Conservation (phyloP, 306 rosid species). For the Corylus americana region DNA sequence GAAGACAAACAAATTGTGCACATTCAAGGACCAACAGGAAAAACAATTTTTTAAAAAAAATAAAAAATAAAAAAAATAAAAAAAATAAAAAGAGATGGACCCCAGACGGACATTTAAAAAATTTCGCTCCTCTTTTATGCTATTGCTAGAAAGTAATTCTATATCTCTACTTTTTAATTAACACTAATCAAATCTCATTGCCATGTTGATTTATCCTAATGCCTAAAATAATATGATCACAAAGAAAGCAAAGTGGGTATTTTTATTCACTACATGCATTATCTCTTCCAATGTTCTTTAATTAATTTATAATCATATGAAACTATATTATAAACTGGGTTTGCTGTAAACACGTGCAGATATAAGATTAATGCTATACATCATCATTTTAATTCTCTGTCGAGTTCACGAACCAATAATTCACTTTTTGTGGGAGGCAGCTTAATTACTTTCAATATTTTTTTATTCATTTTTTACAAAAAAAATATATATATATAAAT, state of each 20-base stretch:
- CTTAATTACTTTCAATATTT: too few relatives aligned
- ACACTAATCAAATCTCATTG: background rate
- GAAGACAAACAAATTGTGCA: background rate
- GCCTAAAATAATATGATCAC: background rate
- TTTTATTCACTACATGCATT: background rate
- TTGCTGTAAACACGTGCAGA: background rate
- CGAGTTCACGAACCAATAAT: too few relatives aligned
- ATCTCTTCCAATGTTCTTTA: background rate
- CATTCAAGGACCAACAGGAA: background rate
- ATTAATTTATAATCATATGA: background rate
- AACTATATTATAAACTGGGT: background rate
- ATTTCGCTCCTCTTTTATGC: background rate
- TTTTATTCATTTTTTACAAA: too few relatives aligned
- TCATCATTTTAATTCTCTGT: too few relatives aligned
- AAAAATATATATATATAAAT: too few relatives aligned
- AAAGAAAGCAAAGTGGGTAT: background rate
- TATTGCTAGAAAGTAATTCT: background rate
- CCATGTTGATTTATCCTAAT: background rate
- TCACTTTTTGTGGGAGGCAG: too few relatives aligned
- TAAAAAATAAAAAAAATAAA: too few relatives aligned
- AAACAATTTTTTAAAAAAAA: background rate
- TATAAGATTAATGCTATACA: too few relatives aligned
- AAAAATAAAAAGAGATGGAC: background rate
- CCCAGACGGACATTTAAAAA: slow-evolving; percentile 3
- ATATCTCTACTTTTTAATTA: background rate